Evolutionary conservation across 2,329 filamentous ascomycete genomes (phyloP).

Genomic region (Colletotrichum tropicicola): DNA sequence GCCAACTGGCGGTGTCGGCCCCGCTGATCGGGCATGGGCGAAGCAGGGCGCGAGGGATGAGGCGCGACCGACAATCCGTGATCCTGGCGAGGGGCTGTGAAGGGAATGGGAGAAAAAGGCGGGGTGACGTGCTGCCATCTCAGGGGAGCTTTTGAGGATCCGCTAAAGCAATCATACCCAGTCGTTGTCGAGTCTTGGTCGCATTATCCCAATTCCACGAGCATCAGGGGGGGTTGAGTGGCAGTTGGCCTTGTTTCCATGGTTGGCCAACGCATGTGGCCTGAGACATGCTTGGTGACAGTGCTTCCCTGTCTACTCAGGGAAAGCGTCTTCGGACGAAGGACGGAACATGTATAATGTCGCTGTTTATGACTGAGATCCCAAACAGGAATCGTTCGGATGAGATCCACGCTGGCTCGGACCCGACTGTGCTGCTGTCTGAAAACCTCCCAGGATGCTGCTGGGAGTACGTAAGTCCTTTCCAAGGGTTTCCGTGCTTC

Average conservation of each 20-base stretch:
- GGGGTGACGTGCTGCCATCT: conserved; percentile 23
- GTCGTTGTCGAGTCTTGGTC: background rate
- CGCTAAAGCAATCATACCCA: conserved; percentile 9
- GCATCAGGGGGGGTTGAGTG: conserved; percentile 11
- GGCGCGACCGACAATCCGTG: conserved; percentile 12
- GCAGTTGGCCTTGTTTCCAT: conserved; percentile 16
- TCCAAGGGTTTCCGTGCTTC: background rate
- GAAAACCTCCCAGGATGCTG: conserved; percentile 12
- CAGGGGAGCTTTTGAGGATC: conserved; percentile 24
- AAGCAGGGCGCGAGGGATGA: conserved; percentile 19
- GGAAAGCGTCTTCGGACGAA: conserved; percentile 26
- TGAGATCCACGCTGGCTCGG: conserved; percentile 26
- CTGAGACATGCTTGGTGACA: conserved; percentile 26
- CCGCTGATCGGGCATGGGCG: conserved; percentile 14
- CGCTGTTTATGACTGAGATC: conserved; percentile 20
- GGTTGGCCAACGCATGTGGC: conserved; percentile 19
- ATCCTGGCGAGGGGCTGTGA: conserved; percentile 13
- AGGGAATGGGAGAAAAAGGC: background rate
- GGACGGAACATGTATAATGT: conserved; percentile 19
- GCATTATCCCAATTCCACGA: conserved; percentile 20
- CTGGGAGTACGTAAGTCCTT: background rate
- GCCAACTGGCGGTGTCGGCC: conserved; percentile 19
- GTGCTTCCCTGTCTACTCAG: conserved; percentile 15
- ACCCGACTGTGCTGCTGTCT: conserved; percentile 26
- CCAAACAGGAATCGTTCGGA: conserved; percentile 30